A percentile compares a stretch with the other conserved stretches of the same genome.
Evolutionary conservation across 75 land plant species (phyloP).

Genomic region (Pinus tabuliformis): DNA sequence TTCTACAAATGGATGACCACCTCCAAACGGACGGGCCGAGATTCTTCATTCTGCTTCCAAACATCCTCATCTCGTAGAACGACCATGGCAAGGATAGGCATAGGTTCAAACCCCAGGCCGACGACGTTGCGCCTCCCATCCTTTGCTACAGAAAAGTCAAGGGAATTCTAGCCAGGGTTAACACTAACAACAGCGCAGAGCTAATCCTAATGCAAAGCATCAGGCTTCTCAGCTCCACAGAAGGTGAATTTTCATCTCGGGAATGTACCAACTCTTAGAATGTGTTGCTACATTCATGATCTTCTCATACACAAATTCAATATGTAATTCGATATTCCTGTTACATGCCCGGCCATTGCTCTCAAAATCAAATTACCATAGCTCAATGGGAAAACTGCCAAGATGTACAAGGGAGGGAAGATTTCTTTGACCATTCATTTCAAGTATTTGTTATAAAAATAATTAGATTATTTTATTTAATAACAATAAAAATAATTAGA

Average conservation of each 20-base stretch:
- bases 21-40: conserved; percentile 47
- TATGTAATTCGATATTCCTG: too few relatives aligned
- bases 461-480: too few relatives aligned
- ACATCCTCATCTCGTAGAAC: conserved; percentile 32
- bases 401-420: too few relatives aligned
- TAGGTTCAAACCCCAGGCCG: neutral
- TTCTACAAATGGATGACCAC: conserved; percentile 36
- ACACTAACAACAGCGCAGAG: conserved; percentile 24
- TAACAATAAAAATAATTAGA: too few relatives aligned
- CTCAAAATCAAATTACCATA: too few relatives aligned
- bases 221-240: conserved; percentile 60
- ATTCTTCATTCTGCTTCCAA: conserved; percentile 78
- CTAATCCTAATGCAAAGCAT: conserved; percentile 24
- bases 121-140: conserved; percentile 37
- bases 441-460: too few relatives aligned
- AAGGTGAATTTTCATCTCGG: conserved; percentile 24
- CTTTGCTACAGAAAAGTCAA: conserved; percentile 59
- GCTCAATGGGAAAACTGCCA: too few relatives aligned
- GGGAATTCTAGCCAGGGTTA: conserved; percentile 64
- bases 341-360: too few relatives aligned
- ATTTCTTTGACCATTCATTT: too few relatives aligned
- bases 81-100: too few relatives aligned
- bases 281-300: too few relatives aligned
- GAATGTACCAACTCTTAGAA: neutral
- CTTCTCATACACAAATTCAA: too few relatives aligned